Conservation (phyloP, 139 green algal species). For the Chlorella sp. region DNA sequence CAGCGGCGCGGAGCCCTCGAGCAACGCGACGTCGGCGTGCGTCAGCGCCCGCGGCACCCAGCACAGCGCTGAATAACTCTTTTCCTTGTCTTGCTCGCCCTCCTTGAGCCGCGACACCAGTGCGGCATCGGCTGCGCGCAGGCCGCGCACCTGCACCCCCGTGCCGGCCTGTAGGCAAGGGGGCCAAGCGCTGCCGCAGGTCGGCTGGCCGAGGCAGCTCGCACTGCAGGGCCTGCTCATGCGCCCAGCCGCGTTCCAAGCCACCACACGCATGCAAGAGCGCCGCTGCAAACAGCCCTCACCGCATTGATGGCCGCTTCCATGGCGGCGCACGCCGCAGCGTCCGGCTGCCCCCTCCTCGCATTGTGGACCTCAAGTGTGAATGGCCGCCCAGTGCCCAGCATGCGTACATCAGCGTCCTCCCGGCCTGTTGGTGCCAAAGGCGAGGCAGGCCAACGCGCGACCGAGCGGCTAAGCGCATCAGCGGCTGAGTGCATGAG, state of each 20-base stretch:
- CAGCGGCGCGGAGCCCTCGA: slow-evolving; percentile 51
- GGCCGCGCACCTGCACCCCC: slow-evolving; percentile 42
- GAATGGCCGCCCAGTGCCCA: slow-evolving; percentile 83
- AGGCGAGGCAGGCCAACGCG: no score
- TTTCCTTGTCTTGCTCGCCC: slow-evolving; percentile 77
- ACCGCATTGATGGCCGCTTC: slow-evolving; percentile 2
- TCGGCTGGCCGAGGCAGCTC: no score
- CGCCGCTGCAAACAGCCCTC: no score
- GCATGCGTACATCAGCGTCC: slow-evolving; percentile 91
- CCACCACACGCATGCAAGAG: no score
- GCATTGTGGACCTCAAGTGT: slow-evolving; percentile 72
- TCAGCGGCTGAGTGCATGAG: no score
- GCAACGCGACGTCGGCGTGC: slow-evolving; percentile 37
- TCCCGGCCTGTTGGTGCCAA: slow-evolving; percentile 80
- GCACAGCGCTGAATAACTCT: slow-evolving; percentile 79
- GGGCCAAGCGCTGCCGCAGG: no score
- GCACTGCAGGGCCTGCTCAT: no score
- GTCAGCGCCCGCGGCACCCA: slow-evolving; percentile 46
- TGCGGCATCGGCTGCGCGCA: slow-evolving; percentile 30
- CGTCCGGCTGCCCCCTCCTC: slow-evolving; percentile 2
- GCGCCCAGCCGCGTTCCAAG: no score
- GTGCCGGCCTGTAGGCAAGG: slow-evolving; percentile 7
- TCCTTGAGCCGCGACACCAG: slow-evolving; percentile 62
- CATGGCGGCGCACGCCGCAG: background rate
- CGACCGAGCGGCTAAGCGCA: no score